These are phyloP conservation scores for Striga hermonthica DNA, from an alignment of 305 asterid species.

Conservation along the genomic window DNA sequence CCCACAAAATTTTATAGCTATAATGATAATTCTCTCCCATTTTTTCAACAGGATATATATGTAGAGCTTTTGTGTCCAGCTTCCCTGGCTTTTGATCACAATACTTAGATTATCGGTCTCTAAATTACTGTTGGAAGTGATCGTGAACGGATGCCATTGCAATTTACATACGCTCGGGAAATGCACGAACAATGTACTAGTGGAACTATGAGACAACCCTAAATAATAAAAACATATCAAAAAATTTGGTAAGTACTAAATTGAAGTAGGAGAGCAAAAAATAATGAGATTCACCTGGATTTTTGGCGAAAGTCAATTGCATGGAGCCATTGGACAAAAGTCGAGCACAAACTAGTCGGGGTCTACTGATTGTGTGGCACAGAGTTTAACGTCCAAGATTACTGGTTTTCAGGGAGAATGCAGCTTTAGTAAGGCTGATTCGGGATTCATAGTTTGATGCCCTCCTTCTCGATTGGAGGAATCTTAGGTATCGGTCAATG, in stretches of 20 bases:
- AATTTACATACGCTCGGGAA: slow-evolving; percentile 66
- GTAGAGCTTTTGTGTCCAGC: slow-evolving; percentile 63
- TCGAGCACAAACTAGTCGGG: slow-evolving; percentile 51
- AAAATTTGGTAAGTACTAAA: too few relatives aligned
- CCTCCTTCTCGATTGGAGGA: slow-evolving; percentile 60
- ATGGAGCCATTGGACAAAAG: slow-evolving; percentile 50
- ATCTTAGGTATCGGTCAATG: slow-evolving; percentile 66
- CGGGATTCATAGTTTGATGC: too few relatives aligned
- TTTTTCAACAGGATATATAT: slow-evolving; percentile 51
- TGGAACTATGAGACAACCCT: slow-evolving; percentile 52
- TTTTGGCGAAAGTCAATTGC: slow-evolving; percentile 71
- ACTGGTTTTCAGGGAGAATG: too few relatives aligned
- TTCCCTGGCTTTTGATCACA: slow-evolving; percentile 61
- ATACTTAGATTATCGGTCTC: slow-evolving; percentile 65
- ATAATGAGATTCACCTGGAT: slow-evolving; percentile 38
- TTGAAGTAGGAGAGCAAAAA: background rate
- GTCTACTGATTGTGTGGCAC: too few relatives aligned
- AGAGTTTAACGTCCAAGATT: too few relatives aligned
- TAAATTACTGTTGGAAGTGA: slow-evolving; percentile 56
- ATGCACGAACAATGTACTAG: slow-evolving; percentile 66
- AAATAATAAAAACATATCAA: background rate
- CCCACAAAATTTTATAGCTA: slow-evolving; percentile 53
- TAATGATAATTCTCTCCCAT: slow-evolving; percentile 51
- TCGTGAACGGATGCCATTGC: slow-evolving; percentile 91
- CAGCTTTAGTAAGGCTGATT: too few relatives aligned